Evolutionary conservation across 106 monocot species (phyloP).

Genomic region (Platanthera zijinensis): DNA sequence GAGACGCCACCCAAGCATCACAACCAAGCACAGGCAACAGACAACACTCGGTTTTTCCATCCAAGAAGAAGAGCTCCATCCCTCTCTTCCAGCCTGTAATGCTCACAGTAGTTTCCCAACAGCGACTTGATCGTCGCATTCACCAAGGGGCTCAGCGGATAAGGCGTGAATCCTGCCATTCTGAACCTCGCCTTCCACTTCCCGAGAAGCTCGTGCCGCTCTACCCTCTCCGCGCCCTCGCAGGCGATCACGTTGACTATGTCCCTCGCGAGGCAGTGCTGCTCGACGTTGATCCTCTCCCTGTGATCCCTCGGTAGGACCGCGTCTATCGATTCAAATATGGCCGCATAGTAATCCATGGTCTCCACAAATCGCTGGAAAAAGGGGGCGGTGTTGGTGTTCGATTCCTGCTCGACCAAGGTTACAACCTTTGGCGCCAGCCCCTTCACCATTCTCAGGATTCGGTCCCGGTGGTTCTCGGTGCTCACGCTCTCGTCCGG

Average conservation of each 20-base stretch:
- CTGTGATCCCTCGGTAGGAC: slow-evolving; percentile 53
- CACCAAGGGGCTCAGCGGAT: slow-evolving; percentile 65
- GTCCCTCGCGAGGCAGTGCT: slow-evolving; percentile 91
- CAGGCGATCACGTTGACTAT: slow-evolving; percentile 93
- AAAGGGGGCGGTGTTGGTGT: slow-evolving; percentile 87
- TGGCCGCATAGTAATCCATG: slow-evolving; percentile 54
- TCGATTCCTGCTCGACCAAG: slow-evolving; percentile 82
- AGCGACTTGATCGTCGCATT: slow-evolving; percentile 72
- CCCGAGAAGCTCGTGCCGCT: slow-evolving; percentile 74
- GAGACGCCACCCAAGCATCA: slow-evolving; percentile 12
- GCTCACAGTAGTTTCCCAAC: slow-evolving; percentile 49
- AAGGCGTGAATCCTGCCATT: slow-evolving; percentile 81
- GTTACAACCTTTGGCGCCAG: slow-evolving; percentile 73
- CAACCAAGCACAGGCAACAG: slow-evolving; percentile 75
- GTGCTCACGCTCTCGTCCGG: slow-evolving; percentile 89
- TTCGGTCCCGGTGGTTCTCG: slow-evolving; percentile 65
- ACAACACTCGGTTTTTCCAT: slow-evolving; percentile 76
- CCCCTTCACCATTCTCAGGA: slow-evolving; percentile 74
- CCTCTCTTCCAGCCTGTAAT: slow-evolving; percentile 64
- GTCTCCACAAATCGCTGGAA: slow-evolving; percentile 73
- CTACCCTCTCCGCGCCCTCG: slow-evolving; percentile 83
- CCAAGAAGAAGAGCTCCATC: slow-evolving; percentile 91
- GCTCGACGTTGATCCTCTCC: slow-evolving; percentile 73
- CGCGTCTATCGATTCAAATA: slow-evolving; percentile 82
- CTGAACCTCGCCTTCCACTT: slow-evolving; percentile 84